Conservation (phyloP, 2,329 filamentous ascomycete genomes). For the Calonectria henricotiae region DNA sequence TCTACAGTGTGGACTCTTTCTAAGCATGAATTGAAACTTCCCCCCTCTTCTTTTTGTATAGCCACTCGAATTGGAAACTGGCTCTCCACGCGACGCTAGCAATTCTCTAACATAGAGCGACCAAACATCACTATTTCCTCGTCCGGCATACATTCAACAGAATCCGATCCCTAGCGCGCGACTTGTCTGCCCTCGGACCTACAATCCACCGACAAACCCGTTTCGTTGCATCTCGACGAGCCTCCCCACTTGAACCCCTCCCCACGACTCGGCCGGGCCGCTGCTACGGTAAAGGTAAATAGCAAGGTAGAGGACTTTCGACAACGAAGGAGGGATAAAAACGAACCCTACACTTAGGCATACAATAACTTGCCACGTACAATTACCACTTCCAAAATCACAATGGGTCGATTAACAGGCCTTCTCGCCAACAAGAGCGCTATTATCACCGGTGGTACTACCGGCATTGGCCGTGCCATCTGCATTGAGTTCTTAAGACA, state of each 20-base stretch:
- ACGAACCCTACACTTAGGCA: neutral
- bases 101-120: neutral
- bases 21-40: neutral
- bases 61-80: neutral
- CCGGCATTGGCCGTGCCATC: conserved; percentile 90
- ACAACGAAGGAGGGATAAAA: neutral
- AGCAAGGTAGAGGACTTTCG: neutral
- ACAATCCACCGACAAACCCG: conserved; percentile 36
- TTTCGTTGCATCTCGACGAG: conserved; percentile 29
- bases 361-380: conserved; percentile 19
- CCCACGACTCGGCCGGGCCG: conserved; percentile 2
- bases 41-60: too few relatives aligned
- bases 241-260: conserved; percentile 28
- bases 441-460: conserved; percentile 89
- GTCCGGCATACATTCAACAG: neutral
- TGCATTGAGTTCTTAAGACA: conserved; percentile 84
- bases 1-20: neutral
- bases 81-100: neutral
- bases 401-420: conserved; percentile 52
- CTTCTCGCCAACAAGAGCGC: conserved; percentile 84
- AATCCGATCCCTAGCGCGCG: neutral
- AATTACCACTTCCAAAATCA: conserved; percentile 1
- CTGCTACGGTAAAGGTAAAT: neutral
- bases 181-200: conserved; percentile 25
- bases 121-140: neutral